These are phyloP conservation scores for Pythium dissimile DNA, from an alignment of 352 stramenopile genomes.

Conservation along the genomic window DNA sequence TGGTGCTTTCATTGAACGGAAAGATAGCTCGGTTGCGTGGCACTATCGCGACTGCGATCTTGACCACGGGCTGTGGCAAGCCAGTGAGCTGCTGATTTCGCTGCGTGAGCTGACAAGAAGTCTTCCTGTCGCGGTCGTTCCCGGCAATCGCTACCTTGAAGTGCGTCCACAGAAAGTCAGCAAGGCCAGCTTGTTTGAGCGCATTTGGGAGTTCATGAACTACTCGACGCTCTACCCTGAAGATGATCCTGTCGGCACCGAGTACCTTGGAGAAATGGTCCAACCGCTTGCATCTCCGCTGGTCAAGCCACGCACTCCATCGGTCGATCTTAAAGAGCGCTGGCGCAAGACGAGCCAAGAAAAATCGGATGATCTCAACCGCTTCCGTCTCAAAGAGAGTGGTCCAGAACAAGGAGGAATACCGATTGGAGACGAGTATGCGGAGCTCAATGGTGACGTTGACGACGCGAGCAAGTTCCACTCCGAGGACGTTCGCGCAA, in stretches of 20 bases:
- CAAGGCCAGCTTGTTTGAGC: conserved; percentile 76
- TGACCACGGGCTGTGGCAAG: conserved; percentile 87
- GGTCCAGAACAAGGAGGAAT: background rate
- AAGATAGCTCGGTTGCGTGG: conserved; percentile 86
- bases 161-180: conserved; percentile 78
- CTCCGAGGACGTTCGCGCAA: background rate
- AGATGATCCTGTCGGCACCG: conserved; percentile 55
- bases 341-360: conserved; percentile 22
- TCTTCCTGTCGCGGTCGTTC: conserved; percentile 68
- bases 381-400: conserved; percentile 15
- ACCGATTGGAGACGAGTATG: background rate
- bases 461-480: background rate
- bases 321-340: conserved; percentile 12
- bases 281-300: conserved; percentile 43
- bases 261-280: conserved; percentile 69
- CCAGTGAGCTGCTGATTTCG: conserved; percentile 83
- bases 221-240: conserved; percentile 59
- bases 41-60: conserved; percentile 89
- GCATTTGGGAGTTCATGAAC: conserved; percentile 86
- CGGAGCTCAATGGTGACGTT: conserved; percentile 4
- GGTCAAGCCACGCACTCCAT: conserved; percentile 28
- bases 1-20: conserved; percentile 79
- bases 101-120: conserved; percentile 72
- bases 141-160: conserved; percentile 73
- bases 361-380: conserved; percentile 9